These are phyloP conservation scores for Solanum clarkiae DNA, from an alignment of 257 asterid genomes.

Conservation along the genomic window DNA sequence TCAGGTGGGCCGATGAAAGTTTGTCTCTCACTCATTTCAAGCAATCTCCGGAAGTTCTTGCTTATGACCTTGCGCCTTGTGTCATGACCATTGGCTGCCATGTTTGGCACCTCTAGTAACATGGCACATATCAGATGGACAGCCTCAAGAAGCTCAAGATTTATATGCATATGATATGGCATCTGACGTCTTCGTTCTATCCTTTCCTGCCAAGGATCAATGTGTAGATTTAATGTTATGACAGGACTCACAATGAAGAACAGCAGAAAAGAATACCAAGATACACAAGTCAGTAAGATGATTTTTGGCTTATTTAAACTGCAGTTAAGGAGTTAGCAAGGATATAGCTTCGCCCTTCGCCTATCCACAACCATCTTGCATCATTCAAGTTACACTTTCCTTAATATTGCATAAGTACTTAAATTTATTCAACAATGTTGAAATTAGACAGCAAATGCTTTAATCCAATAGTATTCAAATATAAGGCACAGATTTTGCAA, in stretches of 20 bases:
- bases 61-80: constrained; percentile 71
- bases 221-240: background rate
- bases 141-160: constrained; percentile 94
- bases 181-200: constrained; percentile 88
- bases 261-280: background rate
- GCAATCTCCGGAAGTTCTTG: constrained; percentile 75
- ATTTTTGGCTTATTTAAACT: background rate
- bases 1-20: constrained; percentile 94
- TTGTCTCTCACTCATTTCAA: constrained; percentile 76
- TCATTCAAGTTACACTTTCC: background rate
- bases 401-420: background rate
- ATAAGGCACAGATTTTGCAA: background rate
- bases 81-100: constrained; percentile 84
- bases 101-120: constrained; percentile 93
- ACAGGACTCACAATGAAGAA: background rate
- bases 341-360: background rate
- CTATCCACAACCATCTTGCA: background rate
- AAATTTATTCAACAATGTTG: background rate
- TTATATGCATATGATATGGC: constrained; percentile 98
- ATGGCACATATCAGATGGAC: constrained; percentile 81
- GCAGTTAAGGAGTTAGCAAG: background rate
- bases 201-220: constrained; percentile 49
- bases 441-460: background rate
- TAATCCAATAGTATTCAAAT: background rate
- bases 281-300: background rate